Base-by-base conservation (phyloP, 2,329 filamentous ascomycete species). In the Colletotrichum coccodes region DNA sequence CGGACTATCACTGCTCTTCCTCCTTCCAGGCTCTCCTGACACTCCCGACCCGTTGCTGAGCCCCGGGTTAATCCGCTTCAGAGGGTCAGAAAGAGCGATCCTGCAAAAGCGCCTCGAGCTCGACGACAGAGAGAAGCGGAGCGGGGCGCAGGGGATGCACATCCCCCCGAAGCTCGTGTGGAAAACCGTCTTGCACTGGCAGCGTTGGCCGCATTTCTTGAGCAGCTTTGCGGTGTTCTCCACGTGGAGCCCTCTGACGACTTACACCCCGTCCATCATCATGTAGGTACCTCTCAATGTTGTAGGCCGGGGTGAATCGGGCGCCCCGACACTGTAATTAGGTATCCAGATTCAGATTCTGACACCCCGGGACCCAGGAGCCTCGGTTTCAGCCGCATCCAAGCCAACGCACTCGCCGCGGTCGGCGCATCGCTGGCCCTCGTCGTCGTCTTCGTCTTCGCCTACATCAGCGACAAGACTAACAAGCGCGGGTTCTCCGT, bases 161-260 rank as follows among this genome's bases (percentile, higher is more conserved):
- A 84, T 84, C 49, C 76, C 80, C 0, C 75, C 78, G 34, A 71
- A 71, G 0, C 62, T 83, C 2, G 80, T 86, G 0, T 81, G 80
- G 76, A 78, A 79, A 52, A 86, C 84, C 0, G 70, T 86, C 2
- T 74, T 75, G 11, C 80, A 86, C 62, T 80, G 83, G 60, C 78
- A 76, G 9, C 80, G 83, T 58, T 87, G 84, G 84, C 82, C 80
- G 3, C 82, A 84, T 53, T 86, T 84, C 61, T 73, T 86, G 26
- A 81, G 82, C 3, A 85, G 84, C 0, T 85, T 84, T 50, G 81
- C 79, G 8, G 84, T 86, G 4, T 87, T 87, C 70, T 83, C 84
- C 1, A 87, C 85, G 0, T 87, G 85, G 84, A 83, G 82, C 14
- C 83, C 85, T 0, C 73, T 87, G 5, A 86, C 82, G 0, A 86